Evolutionary conservation across 805 yeast species (phyloP).

Genomic region (Suhomyces vadensis): DNA sequence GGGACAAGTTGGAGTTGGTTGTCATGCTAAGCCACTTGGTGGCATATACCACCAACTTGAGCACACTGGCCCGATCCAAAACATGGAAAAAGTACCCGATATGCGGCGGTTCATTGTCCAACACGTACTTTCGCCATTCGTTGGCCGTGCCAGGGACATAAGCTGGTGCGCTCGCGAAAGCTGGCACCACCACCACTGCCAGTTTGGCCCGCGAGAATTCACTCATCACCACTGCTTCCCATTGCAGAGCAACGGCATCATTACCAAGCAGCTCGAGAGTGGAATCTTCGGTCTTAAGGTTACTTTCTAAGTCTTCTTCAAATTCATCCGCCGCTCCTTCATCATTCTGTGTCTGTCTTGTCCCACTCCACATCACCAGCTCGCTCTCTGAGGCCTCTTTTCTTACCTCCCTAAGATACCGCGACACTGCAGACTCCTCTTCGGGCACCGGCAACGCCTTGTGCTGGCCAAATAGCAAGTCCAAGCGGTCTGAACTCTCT

Average conservation of each 20-base stretch:
- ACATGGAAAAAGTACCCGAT: constrained; percentile 18
- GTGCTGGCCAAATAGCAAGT: constrained; percentile 32
- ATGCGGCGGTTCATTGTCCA: constrained; percentile 31
- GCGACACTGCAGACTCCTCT: constrained; percentile 17
- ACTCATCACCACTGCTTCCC: not conserved
- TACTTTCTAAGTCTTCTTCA: not conserved
- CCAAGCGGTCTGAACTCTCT: constrained; percentile 20
- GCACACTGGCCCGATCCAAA: constrained; percentile 33
- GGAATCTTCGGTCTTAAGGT: no score
- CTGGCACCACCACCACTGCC: not conserved
- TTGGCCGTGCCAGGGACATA: constrained; percentile 26
- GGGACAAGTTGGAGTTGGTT: constrained; percentile 25
- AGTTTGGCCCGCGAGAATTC: not conserved
- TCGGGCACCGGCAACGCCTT: constrained; percentile 26
- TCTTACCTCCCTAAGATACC: constrained; percentile 31
- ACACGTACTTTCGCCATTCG: constrained; percentile 34
- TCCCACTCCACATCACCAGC: constrained; percentile 7
- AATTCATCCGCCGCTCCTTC: not conserved
- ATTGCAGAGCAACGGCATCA: constrained; percentile 2
- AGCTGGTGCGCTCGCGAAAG: not conserved
- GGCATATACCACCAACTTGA: constrained; percentile 34
- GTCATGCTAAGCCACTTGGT: constrained; percentile 41
- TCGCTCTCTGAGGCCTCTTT: constrained; percentile 30
- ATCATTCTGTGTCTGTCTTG: not conserved
- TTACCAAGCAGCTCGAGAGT: no score